Percentiles rank a stretch among this genome's conserved stretches.
Conservation (phyloP, 2,329 filamentous ascomycete genomes). For the Fusarium sp. region DNA sequence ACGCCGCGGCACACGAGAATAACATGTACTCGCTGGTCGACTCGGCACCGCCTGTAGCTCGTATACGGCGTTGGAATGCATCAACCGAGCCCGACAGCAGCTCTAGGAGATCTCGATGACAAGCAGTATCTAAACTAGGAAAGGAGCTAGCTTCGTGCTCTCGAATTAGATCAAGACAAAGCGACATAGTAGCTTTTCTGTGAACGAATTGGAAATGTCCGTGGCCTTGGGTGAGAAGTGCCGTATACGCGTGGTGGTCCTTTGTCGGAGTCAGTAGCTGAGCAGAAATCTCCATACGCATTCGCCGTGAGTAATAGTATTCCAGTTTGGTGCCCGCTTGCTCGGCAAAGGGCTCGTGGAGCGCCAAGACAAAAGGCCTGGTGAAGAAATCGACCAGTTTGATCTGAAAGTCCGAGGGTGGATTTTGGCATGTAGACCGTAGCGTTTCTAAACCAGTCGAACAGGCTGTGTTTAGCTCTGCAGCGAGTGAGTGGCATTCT, state of each 20-base stretch:
- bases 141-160: neutral
- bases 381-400: neutral
- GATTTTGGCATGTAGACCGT: neutral
- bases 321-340: neutral
- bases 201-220: neutral
- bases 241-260: neutral
- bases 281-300: neutral
- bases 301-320: slow-evolving; percentile 7
- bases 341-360: neutral
- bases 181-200: neutral
- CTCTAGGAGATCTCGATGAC: neutral
- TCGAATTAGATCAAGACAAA: neutral
- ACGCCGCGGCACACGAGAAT: neutral
- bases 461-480: neutral
- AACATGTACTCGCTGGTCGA: neutral
- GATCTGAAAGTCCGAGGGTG: neutral
- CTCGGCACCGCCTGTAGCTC: neutral
- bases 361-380: neutral
- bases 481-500: neutral
- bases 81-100: neutral
- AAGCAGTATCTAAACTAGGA: neutral
- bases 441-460: neutral
- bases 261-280: neutral
- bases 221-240: neutral
- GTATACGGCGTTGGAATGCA: neutral